These are phyloP conservation scores for Penicillium verrucosum DNA, from an alignment of 2,329 filamentous ascomycete genomes.

Conservation along the genomic window DNA sequence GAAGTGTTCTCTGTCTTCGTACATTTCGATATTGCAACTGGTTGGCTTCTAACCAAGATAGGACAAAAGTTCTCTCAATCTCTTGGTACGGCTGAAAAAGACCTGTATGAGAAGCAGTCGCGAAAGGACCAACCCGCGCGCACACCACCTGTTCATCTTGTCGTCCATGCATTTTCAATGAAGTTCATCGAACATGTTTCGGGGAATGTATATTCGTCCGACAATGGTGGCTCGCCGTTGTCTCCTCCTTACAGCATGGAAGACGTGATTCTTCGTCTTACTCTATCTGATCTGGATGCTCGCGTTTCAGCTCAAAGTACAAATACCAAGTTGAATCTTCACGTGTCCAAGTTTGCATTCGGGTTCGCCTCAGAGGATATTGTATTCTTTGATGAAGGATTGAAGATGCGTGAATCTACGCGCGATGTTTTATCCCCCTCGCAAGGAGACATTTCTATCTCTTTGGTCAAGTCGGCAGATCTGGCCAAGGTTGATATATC, in stretches of 20 bases:
- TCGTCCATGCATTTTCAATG: conserved; percentile 31
- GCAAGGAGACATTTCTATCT: conserved; percentile 41
- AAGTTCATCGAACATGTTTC: conserved; percentile 40
- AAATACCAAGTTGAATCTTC: conserved; percentile 28
- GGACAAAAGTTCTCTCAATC: conserved; percentile 31
- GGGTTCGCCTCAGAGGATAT: conserved; percentile 50
- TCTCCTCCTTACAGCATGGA: conserved; percentile 26
- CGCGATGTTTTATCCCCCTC: conserved; percentile 39
- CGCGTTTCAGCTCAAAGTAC: conserved; percentile 21
- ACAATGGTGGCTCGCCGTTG: conserved; percentile 8
- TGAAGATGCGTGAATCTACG: conserved; percentile 47
- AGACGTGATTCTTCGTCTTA: conserved; percentile 34
- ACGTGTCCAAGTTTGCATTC: conserved; percentile 45
- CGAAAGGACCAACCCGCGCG: conserved; percentile 7
- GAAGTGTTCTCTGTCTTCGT: conserved; percentile 32
- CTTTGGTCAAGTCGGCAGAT: conserved; percentile 31
- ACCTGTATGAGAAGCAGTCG: conserved; percentile 3
- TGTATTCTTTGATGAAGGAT: conserved; percentile 50
- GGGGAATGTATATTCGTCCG: conserved; percentile 26
- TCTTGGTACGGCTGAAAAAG: conserved; percentile 15
- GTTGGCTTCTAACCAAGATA: conserved; percentile 41
- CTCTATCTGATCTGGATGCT: conserved; percentile 26
- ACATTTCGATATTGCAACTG: conserved; percentile 41
- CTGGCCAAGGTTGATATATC: conserved; percentile 57
- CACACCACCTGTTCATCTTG: conserved; percentile 24